Evolutionary conservation across 305 asterid genomes (phyloP).

Genomic region (Fraxinus platypoda): DNA sequence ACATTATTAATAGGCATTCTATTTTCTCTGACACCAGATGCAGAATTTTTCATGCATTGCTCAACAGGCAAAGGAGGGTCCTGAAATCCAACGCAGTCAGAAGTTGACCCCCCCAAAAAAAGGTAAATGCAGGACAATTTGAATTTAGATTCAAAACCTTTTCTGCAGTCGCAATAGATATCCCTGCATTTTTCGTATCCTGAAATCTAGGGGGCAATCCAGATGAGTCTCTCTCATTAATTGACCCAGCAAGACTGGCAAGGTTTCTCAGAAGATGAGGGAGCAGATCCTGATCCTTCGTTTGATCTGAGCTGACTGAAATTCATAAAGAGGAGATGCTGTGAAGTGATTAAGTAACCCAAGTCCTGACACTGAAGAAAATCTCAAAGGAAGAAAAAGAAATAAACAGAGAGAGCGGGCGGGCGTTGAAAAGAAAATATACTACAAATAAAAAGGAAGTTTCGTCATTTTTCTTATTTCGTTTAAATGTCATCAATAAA

Average conservation of each 20-base stretch:
- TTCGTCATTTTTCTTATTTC: background rate
- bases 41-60: constrained; percentile 35
- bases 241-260: constrained; percentile 59
- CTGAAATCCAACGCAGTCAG: constrained; percentile 53
- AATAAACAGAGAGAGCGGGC: background rate
- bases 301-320: constrained; percentile 83
- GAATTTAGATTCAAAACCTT: constrained; percentile 47
- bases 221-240: constrained; percentile 43
- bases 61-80: constrained; percentile 35
- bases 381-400: constrained; percentile 5
- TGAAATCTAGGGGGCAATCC: constrained; percentile 49
- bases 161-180: constrained; percentile 39
- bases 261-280: constrained; percentile 77
- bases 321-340: constrained; percentile 24
- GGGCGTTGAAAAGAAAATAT: background rate
- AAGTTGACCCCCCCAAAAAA: constrained; percentile 21
- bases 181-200: constrained; percentile 47
- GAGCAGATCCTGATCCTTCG: constrained; percentile 75
- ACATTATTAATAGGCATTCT: constrained; percentile 28
- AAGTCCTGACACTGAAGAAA: constrained; percentile 3
- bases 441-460: background rate
- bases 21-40: constrained; percentile 39
- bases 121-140: constrained; percentile 13
- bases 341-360: constrained; percentile 16
- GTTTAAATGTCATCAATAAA: background rate